phyloP scores from a whole-genome alignment of 1,284 basidiomycete genomes.

The Ustilago crameri region DNA sequence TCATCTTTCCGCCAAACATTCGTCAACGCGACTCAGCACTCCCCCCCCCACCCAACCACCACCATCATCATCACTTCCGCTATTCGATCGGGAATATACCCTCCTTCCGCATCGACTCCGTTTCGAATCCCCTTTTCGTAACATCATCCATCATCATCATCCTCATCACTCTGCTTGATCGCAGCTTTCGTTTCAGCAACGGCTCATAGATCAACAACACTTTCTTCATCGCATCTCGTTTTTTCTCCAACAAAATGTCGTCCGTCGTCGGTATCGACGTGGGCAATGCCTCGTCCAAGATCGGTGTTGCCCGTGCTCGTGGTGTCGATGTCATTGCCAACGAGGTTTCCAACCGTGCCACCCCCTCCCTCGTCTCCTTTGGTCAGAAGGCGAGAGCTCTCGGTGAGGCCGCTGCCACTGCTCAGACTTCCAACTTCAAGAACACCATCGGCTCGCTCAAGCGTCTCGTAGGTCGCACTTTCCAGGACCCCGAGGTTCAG shows the following conservation, averaged over 20 bases:
- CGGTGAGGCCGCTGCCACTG: constrained; percentile 66
- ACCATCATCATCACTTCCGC: constrained; percentile 4
- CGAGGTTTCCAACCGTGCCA: constrained; percentile 67
- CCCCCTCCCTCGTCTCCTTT: constrained; percentile 67
- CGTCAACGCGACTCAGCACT: constrained; percentile 1
- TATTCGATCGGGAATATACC: constrained; percentile 13
- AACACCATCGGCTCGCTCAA: constrained; percentile 68
- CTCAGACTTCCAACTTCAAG: constrained; percentile 68
- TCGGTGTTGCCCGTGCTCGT: constrained; percentile 65
- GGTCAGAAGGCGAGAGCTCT: constrained; percentile 66
- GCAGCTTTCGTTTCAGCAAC: not conserved
- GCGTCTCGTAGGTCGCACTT: constrained; percentile 63
- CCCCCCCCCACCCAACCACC: constrained; percentile 2
- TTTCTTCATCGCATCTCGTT: not conserved
- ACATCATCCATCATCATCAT: constrained; percentile 4
- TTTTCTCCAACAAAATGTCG: constrained; percentile 39
- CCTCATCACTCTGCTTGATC: constrained; percentile 9
- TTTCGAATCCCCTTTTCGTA: not conserved
- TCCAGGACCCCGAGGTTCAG: constrained; percentile 64
- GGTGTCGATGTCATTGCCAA: constrained; percentile 67
- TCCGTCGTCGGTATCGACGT: constrained; percentile 67
- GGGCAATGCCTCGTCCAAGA: constrained; percentile 64
- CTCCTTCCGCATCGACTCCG: constrained; percentile 13
- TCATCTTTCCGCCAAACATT: no score
- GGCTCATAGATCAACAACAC: no score